Percentiles rank a stretch among this genome's conserved stretches.
Conservation (phyloP, 1,284 basidiomycete species). For the Cystobasidiaceae sp. region DNA sequence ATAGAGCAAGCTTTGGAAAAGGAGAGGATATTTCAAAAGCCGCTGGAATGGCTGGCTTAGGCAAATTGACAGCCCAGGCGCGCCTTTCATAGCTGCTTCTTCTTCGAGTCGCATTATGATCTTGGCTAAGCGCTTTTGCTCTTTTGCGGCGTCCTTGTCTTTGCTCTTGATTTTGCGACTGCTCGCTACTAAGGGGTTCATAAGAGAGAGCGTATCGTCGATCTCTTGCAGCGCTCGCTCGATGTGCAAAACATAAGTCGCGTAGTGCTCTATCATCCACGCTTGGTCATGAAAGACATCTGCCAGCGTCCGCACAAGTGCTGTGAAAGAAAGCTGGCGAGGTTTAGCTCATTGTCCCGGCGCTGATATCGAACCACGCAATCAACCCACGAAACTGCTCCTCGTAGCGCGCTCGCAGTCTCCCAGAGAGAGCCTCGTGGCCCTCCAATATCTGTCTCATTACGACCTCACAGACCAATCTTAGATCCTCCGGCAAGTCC, state of each 20-base stretch:
- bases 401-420: conserved; percentile 77
- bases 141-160: conserved; percentile 63
- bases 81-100: conserved; percentile 72
- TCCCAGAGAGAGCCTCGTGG: conserved; percentile 73
- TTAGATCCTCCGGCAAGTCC: conserved; percentile 65
- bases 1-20: conserved; percentile 56
- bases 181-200: conserved; percentile 40
- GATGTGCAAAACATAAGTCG: conserved; percentile 82
- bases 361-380: not conserved
- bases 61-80: conserved; percentile 87
- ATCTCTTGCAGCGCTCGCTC: conserved; percentile 82
- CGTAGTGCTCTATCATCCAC: conserved; percentile 84
- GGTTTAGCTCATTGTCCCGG: conserved; percentile 25
- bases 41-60: conserved; percentile 95
- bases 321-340: not conserved
- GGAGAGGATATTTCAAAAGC: conserved; percentile 89
- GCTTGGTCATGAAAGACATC: conserved; percentile 90
- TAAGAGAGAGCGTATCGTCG: conserved; percentile 67
- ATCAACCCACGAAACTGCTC: conserved; percentile 60
- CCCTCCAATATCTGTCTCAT: conserved; percentile 77
- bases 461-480: conserved; percentile 75
- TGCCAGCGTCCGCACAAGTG: conserved; percentile 79
- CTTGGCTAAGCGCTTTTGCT: conserved; percentile 59
- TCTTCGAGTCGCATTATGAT: conserved; percentile 69
- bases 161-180: conserved; percentile 61